Conservation (phyloP, 345 rosid species). For the Arabis alpina region DNA sequence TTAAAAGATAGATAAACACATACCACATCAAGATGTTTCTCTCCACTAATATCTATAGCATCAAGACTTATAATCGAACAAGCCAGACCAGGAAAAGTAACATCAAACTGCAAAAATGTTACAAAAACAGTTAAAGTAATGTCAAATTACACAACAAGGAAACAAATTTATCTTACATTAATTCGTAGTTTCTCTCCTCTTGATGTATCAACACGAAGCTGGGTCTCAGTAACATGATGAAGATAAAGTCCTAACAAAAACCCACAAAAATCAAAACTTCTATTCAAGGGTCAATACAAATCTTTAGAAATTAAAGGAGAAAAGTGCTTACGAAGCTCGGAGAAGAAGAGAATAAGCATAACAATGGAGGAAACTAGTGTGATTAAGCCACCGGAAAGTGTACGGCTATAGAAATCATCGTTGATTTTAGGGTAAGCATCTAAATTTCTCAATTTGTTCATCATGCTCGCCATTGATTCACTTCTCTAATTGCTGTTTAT, state of each 20-base stretch:
- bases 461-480: constrained; percentile 56
- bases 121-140: neutral
- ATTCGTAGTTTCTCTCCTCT: constrained; percentile 90
- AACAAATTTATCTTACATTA: constrained; percentile 52
- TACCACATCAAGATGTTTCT: constrained; percentile 95
- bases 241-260: constrained; percentile 67
- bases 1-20: constrained; percentile 22
- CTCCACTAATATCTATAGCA: constrained; percentile 97
- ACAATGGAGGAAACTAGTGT: constrained; percentile 67
- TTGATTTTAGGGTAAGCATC: constrained; percentile 92
- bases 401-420: constrained; percentile 85
- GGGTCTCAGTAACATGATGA: constrained; percentile 81
- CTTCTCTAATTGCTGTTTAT: neutral
- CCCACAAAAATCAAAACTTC: constrained; percentile 23
- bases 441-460: constrained; percentile 67
- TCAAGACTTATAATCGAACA: constrained; percentile 93
- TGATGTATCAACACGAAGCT: constrained; percentile 93
- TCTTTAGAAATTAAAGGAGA: too few species aligned
- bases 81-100: constrained; percentile 87
- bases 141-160: neutral
- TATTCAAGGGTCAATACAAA: neutral
- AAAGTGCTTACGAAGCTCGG: constrained; percentile 59
- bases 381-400: constrained; percentile 85
- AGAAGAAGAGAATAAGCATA: constrained; percentile 73
- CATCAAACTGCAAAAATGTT: constrained; percentile 71